Evolutionary conservation across 257 asterid genomes (phyloP).

Genomic region (Nicotiana benthamiana): DNA sequence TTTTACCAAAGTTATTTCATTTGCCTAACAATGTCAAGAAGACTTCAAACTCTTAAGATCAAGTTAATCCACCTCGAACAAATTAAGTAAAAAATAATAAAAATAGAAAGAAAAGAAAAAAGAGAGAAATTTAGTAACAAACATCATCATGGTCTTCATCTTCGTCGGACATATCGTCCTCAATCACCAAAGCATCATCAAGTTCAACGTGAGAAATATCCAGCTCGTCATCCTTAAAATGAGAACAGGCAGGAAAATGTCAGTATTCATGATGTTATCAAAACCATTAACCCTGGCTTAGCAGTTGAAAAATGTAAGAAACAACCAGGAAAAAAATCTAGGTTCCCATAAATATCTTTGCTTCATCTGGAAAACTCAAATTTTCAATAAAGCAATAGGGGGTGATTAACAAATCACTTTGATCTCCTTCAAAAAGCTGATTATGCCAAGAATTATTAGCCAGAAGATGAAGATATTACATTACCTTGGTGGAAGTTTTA

Average conservation of each 20-base stretch:
- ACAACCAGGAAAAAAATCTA: background rate
- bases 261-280: background rate
- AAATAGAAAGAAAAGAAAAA: background rate
- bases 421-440: background rate
- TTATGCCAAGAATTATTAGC: background rate
- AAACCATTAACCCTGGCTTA: background rate
- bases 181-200: conserved; percentile 90
- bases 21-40: background rate
- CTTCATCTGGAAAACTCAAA: background rate
- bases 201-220: conserved; percentile 64
- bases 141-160: conserved; percentile 67
- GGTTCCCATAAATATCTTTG: background rate
- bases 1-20: background rate
- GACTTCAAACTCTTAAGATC: background rate
- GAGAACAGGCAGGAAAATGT: background rate
- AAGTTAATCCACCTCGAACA: background rate
- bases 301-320: background rate
- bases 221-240: conserved; percentile 78
- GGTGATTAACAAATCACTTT: background rate
- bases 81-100: background rate
- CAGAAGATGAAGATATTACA: background rate
- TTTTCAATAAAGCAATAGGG: background rate
- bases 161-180: conserved; percentile 87
- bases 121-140: conserved; percentile 17
- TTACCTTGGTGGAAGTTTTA: background rate